Evolutionary conservation across 2,329 filamentous ascomycete species (phyloP).

Genomic region (Diaporthe ampelina): DNA sequence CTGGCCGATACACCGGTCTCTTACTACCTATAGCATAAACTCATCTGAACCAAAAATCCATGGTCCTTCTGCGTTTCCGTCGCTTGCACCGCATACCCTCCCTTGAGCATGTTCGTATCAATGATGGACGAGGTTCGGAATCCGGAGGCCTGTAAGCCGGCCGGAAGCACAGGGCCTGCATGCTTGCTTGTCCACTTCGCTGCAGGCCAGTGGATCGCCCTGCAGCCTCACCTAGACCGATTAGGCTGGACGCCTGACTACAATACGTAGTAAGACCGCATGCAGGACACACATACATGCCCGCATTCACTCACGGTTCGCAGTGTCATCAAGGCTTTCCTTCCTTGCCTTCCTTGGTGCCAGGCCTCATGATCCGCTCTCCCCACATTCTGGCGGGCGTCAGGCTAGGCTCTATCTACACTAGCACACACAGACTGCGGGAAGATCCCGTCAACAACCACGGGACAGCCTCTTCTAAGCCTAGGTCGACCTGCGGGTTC

Average conservation of each 20-base stretch:
- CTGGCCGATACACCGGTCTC: not conserved
- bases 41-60: no score
- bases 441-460: not conserved
- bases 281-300: not conserved
- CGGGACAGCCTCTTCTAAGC: not conserved
- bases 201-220: slow-evolving; percentile 32
- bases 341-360: not conserved
- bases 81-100: not conserved
- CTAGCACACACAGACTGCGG: slow-evolving; percentile 1
- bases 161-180: not conserved
- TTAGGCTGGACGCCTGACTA: slow-evolving; percentile 8
- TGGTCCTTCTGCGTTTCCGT: no score
- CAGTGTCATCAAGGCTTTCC: not conserved
- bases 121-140: not conserved
- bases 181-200: slow-evolving; percentile 30
- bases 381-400: not conserved
- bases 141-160: not conserved
- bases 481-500: not conserved
- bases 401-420: not conserved
- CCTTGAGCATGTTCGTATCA: not conserved
- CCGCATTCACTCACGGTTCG: not conserved
- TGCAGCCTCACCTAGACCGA: slow-evolving; percentile 25
- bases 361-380: not conserved
- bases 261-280: no score
- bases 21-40: no score